These are phyloP conservation scores for Gomphus sp. DNA, from an alignment of 1,284 basidiomycete genomes.

Conservation along the genomic window DNA sequence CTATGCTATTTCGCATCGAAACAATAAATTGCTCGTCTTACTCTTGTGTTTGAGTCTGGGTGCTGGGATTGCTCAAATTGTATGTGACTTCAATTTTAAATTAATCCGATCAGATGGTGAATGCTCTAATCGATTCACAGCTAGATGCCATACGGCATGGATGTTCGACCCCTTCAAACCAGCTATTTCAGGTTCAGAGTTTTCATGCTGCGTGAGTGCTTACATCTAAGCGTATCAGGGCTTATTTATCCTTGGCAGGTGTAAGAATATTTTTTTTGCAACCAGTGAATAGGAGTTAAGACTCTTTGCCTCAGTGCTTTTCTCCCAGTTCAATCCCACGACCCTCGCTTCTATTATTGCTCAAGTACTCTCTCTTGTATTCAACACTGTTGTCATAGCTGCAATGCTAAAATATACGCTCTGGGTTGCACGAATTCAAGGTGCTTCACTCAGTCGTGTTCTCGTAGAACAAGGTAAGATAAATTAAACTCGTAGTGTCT, in stretches of 20 bases:
- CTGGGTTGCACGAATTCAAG: not conserved
- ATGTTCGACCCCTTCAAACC: not conserved
- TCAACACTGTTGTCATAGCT: not conserved
- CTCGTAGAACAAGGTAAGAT: not conserved
- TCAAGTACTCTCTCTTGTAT: not conserved
- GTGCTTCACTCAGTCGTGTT: not conserved
- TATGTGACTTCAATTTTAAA: not conserved
- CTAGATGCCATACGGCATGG: not conserved
- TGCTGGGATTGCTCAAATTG: not conserved
- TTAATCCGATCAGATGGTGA: not conserved
- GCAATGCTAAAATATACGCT: not conserved
- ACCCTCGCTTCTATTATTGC: no score
- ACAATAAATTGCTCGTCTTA: not conserved
- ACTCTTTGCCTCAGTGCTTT: not conserved
- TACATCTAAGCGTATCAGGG: not conserved
- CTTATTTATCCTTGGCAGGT: not conserved
- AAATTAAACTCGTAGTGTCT: not conserved
- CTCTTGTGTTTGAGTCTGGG: not conserved
- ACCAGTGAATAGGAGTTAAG: not conserved
- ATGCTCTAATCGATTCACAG: not conserved
- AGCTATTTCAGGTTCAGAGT: no score
- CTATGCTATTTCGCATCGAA: not conserved
- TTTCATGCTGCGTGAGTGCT: not conserved
- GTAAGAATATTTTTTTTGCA: not conserved
- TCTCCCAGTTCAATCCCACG: not conserved